Conservation (phyloP, 1,139 yeast genomes). For the Sugiyamaella xylanicola region DNA sequence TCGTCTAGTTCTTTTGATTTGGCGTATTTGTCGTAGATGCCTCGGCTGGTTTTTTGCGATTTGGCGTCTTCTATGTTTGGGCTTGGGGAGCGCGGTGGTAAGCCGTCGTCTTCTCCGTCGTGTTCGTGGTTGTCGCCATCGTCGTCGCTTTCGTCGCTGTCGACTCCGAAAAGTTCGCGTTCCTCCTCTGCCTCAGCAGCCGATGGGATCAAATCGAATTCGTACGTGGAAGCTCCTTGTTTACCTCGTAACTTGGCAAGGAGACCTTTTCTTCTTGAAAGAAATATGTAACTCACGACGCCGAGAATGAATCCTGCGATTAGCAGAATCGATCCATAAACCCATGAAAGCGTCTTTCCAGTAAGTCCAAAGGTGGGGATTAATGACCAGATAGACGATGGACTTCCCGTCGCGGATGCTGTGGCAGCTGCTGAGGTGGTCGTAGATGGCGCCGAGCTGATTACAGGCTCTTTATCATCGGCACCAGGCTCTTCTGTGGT, state of each 20-base stretch:
- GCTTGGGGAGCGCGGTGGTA: not conserved
- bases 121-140: conserved; percentile 17
- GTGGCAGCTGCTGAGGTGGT: conserved; percentile 24
- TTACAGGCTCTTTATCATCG: not conserved
- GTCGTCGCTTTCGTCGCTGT: conserved; percentile 23
- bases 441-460: conserved; percentile 10
- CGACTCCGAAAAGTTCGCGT: conserved; percentile 24
- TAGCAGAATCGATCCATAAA: conserved; percentile 40
- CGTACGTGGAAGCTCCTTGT: conserved; percentile 33
- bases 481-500: conserved; percentile 3
- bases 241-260: conserved; percentile 23
- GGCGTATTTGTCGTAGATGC: conserved; percentile 28
- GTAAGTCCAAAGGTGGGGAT: conserved; percentile 44
- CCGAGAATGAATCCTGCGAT: conserved; percentile 39
- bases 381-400: conserved; percentile 29
- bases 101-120: conserved; percentile 4
- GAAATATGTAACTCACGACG: conserved; percentile 34
- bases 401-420: conserved; percentile 5
- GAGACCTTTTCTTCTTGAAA: conserved; percentile 29
- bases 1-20: conserved; percentile 15
- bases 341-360: conserved; percentile 39
- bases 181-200: conserved; percentile 33
- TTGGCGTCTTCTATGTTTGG: conserved; percentile 6
- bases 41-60: conserved; percentile 19
- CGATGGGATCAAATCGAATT: conserved; percentile 38